Conservation (phyloP, 345 rosid genomes). For the Raphanus raphanistrum region DNA sequence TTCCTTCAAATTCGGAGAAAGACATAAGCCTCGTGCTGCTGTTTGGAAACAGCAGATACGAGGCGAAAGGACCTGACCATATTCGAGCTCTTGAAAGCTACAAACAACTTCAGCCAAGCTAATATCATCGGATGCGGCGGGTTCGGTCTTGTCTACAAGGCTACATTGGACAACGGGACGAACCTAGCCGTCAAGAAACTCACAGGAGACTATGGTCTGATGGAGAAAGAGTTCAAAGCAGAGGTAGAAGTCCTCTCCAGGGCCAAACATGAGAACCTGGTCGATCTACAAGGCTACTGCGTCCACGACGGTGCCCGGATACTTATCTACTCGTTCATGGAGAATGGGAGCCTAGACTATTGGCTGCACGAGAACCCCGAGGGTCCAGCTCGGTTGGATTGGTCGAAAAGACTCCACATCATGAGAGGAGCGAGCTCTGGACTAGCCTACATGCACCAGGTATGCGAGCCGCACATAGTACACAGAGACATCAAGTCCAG, state of each 20-base stretch:
- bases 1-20: constrained; percentile 42
- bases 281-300: constrained; percentile 61
- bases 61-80: constrained; percentile 56
- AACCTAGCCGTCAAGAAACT: constrained; percentile 62
- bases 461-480: constrained; percentile 64
- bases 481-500: constrained; percentile 68
- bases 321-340: constrained; percentile 58
- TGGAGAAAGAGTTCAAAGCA: constrained; percentile 67
- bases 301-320: constrained; percentile 50
- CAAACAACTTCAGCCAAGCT: constrained; percentile 59
- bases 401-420: constrained; percentile 56
- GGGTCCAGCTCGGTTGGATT: constrained; percentile 57
- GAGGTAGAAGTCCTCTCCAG: constrained; percentile 65
- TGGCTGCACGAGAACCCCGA: constrained; percentile 61
- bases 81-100: constrained; percentile 59
- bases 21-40: constrained; percentile 52
- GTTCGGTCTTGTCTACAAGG: constrained; percentile 64
- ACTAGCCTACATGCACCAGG: constrained; percentile 61
- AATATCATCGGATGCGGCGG: constrained; percentile 66
- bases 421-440: constrained; percentile 53
- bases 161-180: constrained; percentile 50
- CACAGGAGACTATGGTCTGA: constrained; percentile 57
- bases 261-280: constrained; percentile 63
- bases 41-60: constrained; percentile 46
- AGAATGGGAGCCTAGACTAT: constrained; percentile 58